A percentile compares a stretch with the other conserved stretches of the same genome.
phyloP scores from a whole-genome alignment of 2,329 filamentous ascomycete genomes.

The Fonsecaea erecta region DNA sequence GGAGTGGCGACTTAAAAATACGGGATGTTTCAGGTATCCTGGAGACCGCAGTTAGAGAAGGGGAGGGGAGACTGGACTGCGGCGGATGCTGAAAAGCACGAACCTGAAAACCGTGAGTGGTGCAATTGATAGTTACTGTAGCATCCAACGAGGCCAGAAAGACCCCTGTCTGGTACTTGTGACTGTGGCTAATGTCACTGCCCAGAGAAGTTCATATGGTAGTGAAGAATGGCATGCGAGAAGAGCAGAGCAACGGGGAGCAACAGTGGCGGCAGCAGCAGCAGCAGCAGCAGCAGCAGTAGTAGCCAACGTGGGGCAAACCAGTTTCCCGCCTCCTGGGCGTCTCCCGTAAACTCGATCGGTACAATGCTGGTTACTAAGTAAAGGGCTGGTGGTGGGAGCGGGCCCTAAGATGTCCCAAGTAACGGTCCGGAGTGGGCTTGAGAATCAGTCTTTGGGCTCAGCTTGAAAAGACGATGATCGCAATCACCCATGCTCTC shows the following conservation, averaged over 20 bases:
- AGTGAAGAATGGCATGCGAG: background rate
- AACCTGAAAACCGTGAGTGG: slow-evolving; percentile 1
- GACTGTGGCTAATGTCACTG: background rate
- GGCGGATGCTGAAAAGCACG: background rate
- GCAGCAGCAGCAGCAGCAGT: background rate
- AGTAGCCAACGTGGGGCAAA: slow-evolving; percentile 1
- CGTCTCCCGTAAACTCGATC: background rate
- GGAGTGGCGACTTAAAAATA: background rate
- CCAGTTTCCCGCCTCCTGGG: background rate
- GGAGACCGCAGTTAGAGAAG: background rate
- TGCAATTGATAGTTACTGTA: background rate
- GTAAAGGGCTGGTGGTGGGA: background rate
- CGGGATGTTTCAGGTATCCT: slow-evolving; percentile 8
- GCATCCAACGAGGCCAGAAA: background rate
- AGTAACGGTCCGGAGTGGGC: background rate
- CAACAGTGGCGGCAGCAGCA: background rate
- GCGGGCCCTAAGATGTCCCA: background rate
- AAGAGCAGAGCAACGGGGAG: background rate
- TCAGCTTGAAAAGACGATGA: background rate
- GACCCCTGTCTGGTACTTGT: background rate
- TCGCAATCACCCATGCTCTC: slow-evolving; percentile 1
- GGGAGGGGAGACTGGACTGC: slow-evolving; percentile 10
- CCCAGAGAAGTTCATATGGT: background rate
- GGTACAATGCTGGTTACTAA: background rate
- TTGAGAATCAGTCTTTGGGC: background rate